Percentiles rank a stretch among this genome's conserved stretches.
Evolutionary conservation across 495 filamentous ascomycete genomes (phyloP).

Genomic region (Chaetomium fimeti): DNA sequence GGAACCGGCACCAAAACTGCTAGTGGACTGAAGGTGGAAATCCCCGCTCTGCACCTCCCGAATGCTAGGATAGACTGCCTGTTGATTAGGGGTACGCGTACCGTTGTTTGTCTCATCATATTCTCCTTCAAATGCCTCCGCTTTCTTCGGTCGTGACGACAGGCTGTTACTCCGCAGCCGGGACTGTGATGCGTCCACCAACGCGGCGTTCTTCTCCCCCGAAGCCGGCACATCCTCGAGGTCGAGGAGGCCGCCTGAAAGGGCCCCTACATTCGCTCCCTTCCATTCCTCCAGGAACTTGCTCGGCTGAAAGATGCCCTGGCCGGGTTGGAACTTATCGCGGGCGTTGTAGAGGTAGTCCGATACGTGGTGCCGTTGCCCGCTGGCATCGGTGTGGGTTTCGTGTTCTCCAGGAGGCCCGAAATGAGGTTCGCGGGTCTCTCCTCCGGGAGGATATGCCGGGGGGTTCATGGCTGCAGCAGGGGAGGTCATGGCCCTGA

Average conservation of each 20-base stretch:
- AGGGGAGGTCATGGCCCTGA: not conserved
- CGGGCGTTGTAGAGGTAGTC: conserved; percentile 45
- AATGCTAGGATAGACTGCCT: conserved; percentile 23
- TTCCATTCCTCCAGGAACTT: conserved; percentile 59
- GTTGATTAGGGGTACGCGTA: conserved; percentile 33
- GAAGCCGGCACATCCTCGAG: conserved; percentile 41
- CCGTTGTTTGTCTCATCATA: conserved; percentile 53
- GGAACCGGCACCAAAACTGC: conserved; percentile 8
- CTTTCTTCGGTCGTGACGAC: conserved; percentile 39
- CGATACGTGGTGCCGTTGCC: conserved; percentile 41
- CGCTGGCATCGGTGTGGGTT: conserved; percentile 26
- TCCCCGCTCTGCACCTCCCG: conserved; percentile 23
- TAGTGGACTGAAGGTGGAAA: conserved; percentile 10
- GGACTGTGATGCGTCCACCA: conserved; percentile 53
- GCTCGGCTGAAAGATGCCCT: conserved; percentile 47
- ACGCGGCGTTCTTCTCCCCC: conserved; percentile 37
- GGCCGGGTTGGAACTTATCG: conserved; percentile 43
- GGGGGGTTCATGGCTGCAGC: not conserved
- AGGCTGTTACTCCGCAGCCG: conserved; percentile 42
- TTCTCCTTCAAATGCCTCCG: conserved; percentile 49
- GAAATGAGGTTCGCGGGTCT: not conserved
- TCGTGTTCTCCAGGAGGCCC: conserved; percentile 17
- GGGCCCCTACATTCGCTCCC: conserved; percentile 50
- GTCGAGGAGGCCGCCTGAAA: conserved; percentile 52
- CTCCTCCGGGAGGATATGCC: not conserved